Conservation (phyloP, 2,329 filamentous ascomycete genomes). For the Talaromyces piceae region DNA sequence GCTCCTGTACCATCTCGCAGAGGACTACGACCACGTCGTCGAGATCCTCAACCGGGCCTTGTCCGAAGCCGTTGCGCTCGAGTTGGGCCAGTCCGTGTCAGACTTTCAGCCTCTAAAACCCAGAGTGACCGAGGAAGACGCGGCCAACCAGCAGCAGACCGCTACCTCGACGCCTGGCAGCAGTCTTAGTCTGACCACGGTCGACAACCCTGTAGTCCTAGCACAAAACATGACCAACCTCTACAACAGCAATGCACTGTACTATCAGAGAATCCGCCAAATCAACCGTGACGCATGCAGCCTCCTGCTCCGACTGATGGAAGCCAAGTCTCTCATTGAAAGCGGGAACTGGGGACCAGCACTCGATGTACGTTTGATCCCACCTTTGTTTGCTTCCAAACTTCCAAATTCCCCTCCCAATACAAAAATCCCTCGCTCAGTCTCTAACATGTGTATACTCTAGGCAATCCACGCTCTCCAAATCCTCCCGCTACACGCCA, state of each 20-base stretch:
- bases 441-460: conserved; percentile 12
- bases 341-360: conserved; percentile 52
- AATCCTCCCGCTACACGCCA: conserved; percentile 71
- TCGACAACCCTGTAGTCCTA: conserved; percentile 59
- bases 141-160: no score
- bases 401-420: no score
- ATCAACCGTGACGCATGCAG: conserved; percentile 53
- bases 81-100: conserved; percentile 73
- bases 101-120: conserved; percentile 75
- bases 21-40: conserved; percentile 93
- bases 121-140: conserved; percentile 39
- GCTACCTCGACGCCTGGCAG: conserved; percentile 24
- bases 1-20: conserved; percentile 85
- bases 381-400: not conserved
- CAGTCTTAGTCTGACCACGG: conserved; percentile 55
- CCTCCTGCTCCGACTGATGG: conserved; percentile 53
- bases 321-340: conserved; percentile 54
- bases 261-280: conserved; percentile 52
- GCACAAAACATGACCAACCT: conserved; percentile 56
- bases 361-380: conserved; percentile 51
- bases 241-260: conserved; percentile 55
- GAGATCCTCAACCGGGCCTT: conserved; percentile 81
- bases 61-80: conserved; percentile 79
- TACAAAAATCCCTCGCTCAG: no score
- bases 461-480: conserved; percentile 67